Conservation (phyloP, 2,329 filamentous ascomycete genomes). For the Apiospora phragmitis region DNA sequence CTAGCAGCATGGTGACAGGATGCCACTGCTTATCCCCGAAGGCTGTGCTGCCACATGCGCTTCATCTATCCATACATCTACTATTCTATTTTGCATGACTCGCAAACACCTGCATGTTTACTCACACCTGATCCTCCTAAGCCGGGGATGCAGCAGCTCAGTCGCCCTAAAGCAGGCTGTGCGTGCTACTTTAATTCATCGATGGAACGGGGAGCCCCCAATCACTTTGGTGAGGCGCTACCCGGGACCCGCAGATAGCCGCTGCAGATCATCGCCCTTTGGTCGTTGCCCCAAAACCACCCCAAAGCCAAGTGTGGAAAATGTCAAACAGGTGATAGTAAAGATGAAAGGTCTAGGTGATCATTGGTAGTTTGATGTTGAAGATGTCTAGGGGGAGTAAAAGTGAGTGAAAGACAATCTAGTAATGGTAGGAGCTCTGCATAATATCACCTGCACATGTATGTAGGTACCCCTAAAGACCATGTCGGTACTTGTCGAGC, state of each 20-base stretch:
- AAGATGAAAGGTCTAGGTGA: neutral
- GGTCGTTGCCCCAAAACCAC: neutral
- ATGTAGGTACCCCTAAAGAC: neutral
- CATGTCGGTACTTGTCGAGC: neutral
- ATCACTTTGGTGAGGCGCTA: neutral
- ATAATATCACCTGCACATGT: neutral
- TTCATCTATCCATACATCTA: neutral
- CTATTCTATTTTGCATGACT: neutral
- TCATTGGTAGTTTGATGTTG: neutral
- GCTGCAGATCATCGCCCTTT: constrained; percentile 3
- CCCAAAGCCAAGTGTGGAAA: neutral
- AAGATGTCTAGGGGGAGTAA: neutral
- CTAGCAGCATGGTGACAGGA: neutral
- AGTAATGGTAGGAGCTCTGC: neutral
- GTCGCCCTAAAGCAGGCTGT: neutral
- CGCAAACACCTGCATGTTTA: neutral
- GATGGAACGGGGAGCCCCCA: neutral
- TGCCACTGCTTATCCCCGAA: neutral
- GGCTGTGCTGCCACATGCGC: neutral
- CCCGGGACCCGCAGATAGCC: constrained; percentile 7
- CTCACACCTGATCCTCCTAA: neutral
- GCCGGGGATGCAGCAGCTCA: neutral
- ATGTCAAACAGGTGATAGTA: neutral
- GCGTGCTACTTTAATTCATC: neutral
- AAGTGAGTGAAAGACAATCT: neutral